Base-by-base conservation (phyloP, 2,329 filamentous ascomycete genomes). In the Pseudogymnoascus sp. region DNA sequence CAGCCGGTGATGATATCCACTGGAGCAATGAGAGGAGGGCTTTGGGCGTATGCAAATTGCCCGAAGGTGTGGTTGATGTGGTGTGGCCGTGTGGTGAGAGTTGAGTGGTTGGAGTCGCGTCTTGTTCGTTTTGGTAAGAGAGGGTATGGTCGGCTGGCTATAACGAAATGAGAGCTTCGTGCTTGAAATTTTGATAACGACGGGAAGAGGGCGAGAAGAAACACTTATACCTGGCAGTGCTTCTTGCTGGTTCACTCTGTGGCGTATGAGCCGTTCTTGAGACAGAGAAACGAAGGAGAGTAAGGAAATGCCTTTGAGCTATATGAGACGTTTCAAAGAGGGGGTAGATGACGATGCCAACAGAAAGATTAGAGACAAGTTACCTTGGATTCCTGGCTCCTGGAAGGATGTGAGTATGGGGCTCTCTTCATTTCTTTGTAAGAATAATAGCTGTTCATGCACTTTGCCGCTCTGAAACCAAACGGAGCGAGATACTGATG, bases 301-400 rank as follows among this genome's bases (percentile, higher is more conserved):
- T 17, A 55, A 21, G 29, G 48, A 29, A 55, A 55, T 55, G 48
- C 48, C 48, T 55, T 55, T 55, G 48, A 55, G 10, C 48, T 15
- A 33, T 55, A 55, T 21, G 15, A 55, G 15, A 35, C 48, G 48
- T 55, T 55, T 55, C 29, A 55, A 55, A 55, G 29, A 55, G 48
- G 10, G 10, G 15, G 48, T 55, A 55, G 35, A 55, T 29, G 29
- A 55, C 33, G 29, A 55, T 33, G 48, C 48, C 48, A 33, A 55
- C 48, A 55, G n/a, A 55, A 55, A 55, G 1, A 13, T 55, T 29
- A 55, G 29, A 55, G 48, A 35, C 48, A 55, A 8, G 29, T 55
- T 55, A 55, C 48, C 29, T 55, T 29, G 44, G 9, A 13, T 9
- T 10, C 2, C 29, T 55, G 29, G 48, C 48, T 35, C n/a, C 29